Base-by-base conservation (phyloP, 345 rosid genomes). In the Gossypium bickii region DNA sequence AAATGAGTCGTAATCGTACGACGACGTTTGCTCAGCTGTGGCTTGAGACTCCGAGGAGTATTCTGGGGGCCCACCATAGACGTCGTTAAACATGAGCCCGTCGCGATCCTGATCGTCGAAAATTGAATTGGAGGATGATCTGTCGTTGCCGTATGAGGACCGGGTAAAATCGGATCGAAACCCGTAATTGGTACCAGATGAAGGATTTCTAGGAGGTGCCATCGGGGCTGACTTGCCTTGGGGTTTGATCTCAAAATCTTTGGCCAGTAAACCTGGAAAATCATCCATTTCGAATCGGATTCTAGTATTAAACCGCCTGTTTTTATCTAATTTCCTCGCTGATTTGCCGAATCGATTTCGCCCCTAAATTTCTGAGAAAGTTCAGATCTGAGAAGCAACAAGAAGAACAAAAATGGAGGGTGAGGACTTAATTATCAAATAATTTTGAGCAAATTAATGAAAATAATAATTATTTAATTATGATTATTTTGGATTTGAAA, bases 161-260 rank as follows among this genome's bases (percentile, higher is more conserved):
- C 69, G 49, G 20, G 67, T 44, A 71, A 64, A 76, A 74, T 74
- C 83, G 79, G 87, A 83, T 65, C 84, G 81, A 63, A 78, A 53
- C 4, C 86, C 85, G 43, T 74, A 82, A 76, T 25, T 72, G 0
- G 84, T 29, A 16, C 76, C 73, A 17, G 82, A 78, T 0, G 80
- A 71, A 25, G 80, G 75, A 61, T 22, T 77, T 16, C 24, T 13
- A 29, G 88, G 82, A 53, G 92, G 77, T 0, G 90, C 87, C 97
- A 91, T 91, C 45, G 93, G 97, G n/a, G 89, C 90, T 11, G 92
- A 83, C 74, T 89, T 91, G 9, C 93, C 97, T 34, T 89, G 97
- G 55, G 92, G 93, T 53, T 86, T 89, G 81, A 81, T 81, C 55
- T 90, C 92, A 67, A 85, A 87, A 81, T 91, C 97, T 24, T 87